phyloP scores from a whole-genome alignment of 1,284 basidiomycete species.

The Cutaneotrichosporon sp. region DNA sequence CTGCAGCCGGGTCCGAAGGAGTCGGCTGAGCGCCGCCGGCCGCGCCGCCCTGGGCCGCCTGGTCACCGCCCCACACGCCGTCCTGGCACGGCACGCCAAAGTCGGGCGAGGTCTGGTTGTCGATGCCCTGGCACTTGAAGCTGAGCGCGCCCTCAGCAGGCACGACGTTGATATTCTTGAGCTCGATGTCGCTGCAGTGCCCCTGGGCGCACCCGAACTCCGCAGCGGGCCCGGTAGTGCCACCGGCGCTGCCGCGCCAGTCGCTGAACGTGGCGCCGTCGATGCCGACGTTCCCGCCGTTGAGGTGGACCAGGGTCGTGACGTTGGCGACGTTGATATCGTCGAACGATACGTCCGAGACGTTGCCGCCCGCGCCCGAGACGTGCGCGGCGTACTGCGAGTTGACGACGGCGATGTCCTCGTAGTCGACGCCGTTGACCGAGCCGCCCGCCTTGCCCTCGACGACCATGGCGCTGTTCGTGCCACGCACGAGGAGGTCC shows the following conservation, averaged over 20 bases:
- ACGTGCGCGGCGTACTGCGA: neutral
- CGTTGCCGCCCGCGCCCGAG: neutral
- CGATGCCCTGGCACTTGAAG: constrained; percentile 1
- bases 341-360: neutral
- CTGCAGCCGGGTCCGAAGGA: too few species aligned
- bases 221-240: neutral
- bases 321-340: too few species aligned
- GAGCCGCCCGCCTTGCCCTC: neutral
- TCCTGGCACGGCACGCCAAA: neutral
- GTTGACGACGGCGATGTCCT: neutral
- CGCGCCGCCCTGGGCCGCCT: too few species aligned
- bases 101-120: constrained; percentile 7
- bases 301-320: neutral
- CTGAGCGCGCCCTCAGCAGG: neutral
- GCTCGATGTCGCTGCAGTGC: neutral
- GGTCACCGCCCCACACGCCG: neutral
- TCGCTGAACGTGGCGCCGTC: neutral
- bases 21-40: neutral
- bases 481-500: neutral
- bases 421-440: neutral
- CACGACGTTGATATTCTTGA: constrained; percentile 2
- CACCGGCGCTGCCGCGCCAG: constrained; percentile 2
- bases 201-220: neutral
- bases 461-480: neutral
- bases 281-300: neutral